phyloP scores from a whole-genome alignment of 1,139 yeast genomes.

The Suhomyces bribrorum region DNA sequence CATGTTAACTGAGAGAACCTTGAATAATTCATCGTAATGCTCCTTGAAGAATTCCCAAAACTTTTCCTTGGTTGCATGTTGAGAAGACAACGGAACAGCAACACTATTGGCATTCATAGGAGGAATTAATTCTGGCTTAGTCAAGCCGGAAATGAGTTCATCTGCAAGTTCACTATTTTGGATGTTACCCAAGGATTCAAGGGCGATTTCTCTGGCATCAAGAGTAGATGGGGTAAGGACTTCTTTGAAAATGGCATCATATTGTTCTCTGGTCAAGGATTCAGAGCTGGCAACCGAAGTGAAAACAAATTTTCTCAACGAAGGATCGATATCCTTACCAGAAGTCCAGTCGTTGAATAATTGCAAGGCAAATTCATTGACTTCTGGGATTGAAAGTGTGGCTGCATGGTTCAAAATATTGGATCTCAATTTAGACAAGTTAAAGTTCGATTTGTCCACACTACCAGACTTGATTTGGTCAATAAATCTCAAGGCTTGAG shows the following conservation, averaged over 20 bases:
- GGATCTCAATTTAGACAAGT: conserved; percentile 53
- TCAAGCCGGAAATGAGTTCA: conserved; percentile 40
- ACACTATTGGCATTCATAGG: conserved; percentile 71
- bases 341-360: conserved; percentile 40
- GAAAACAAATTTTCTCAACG: conserved; percentile 56
- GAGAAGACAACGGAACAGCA: conserved; percentile 52
- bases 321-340: conserved; percentile 49
- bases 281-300: conserved; percentile 49
- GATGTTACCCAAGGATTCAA: conserved; percentile 61
- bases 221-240: conserved; percentile 58
- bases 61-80: conserved; percentile 47
- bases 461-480: conserved; percentile 25
- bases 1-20: conserved; percentile 54
- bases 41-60: conserved; percentile 59
- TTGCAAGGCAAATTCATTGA: conserved; percentile 46
- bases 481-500: conserved; percentile 32
- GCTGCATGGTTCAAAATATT: conserved; percentile 56
- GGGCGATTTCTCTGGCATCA: conserved; percentile 68
- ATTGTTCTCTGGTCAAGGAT: conserved; percentile 43
- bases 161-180: conserved; percentile 37
- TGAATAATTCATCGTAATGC: conserved; percentile 52
- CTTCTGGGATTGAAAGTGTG: conserved; percentile 46
- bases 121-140: conserved; percentile 50
- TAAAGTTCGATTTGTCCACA: conserved; percentile 37
- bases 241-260: conserved; percentile 50